These are phyloP conservation scores for Rugonectria rugulosa DNA, from an alignment of 2,329 filamentous ascomycete genomes.

Conservation along the genomic window DNA sequence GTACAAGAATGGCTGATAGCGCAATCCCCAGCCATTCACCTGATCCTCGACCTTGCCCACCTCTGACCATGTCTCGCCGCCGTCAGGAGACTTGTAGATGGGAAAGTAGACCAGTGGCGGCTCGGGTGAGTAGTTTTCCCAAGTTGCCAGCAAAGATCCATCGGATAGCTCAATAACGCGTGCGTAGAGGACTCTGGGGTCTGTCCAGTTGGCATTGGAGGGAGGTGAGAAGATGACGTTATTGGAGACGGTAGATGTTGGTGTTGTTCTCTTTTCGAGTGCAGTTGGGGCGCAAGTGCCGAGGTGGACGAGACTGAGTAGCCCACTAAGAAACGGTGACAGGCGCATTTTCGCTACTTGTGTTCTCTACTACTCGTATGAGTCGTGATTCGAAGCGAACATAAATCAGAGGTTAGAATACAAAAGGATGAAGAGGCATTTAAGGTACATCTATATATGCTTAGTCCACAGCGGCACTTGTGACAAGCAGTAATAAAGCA, in stretches of 20 bases:
- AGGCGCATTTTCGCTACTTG: neutral
- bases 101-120: constrained; percentile 64
- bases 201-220: constrained; percentile 49
- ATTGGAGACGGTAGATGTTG: constrained; percentile 27
- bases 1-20: constrained; percentile 75
- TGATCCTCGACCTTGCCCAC: constrained; percentile 69
- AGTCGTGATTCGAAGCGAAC: neutral
- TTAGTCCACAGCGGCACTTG: no score
- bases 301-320: constrained; percentile 9
- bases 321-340: neutral
- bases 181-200: constrained; percentile 53
- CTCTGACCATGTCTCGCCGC: constrained; percentile 67
- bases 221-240: constrained; percentile 52
- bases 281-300: constrained; percentile 5
- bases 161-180: constrained; percentile 53
- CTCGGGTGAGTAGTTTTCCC: constrained; percentile 65
- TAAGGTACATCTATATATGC: no score
- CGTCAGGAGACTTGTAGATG: constrained; percentile 60
- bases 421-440: no score
- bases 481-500: neutral
- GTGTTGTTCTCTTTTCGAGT: constrained; percentile 9
- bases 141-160: constrained; percentile 59
- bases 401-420: no score
- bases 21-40: constrained; percentile 69
- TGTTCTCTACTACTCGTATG: neutral